These are phyloP conservation scores for Acanthamoeba castellanii DNA, from an alignment of 208 protist species.

Conservation along the genomic window DNA sequence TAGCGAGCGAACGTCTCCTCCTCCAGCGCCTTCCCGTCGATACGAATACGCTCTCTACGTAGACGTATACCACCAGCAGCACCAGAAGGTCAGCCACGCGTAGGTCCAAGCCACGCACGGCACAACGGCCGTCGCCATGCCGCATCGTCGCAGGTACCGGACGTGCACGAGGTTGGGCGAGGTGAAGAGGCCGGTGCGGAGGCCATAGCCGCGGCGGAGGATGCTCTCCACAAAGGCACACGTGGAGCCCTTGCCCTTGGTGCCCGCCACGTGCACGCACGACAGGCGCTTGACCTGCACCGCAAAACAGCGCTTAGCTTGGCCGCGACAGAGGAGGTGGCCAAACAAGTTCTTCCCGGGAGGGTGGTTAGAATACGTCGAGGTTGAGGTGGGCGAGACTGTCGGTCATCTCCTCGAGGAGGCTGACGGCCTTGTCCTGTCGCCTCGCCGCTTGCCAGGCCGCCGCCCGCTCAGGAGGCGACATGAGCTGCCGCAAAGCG, in stretches of 20 bases:
- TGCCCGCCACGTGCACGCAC: slow-evolving; percentile 83
- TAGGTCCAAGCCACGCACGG: not conserved
- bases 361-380: not conserved
- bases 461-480: not conserved
- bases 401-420: slow-evolving; percentile 56
- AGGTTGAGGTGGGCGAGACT: not conserved
- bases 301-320: not conserved
- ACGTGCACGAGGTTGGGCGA: slow-evolving; percentile 78
- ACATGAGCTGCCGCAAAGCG: slow-evolving; percentile 14
- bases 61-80: not conserved
- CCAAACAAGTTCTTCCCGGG: too few relatives aligned
- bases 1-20: slow-evolving; percentile 59
- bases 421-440: slow-evolving; percentile 38
- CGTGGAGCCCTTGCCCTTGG: slow-evolving; percentile 85
- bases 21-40: slow-evolving; percentile 79
- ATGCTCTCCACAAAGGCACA: slow-evolving; percentile 81
- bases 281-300: not conserved
- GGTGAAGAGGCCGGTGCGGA: slow-evolving; percentile 81
- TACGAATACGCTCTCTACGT: slow-evolving; percentile 80
- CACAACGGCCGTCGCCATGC: not conserved
- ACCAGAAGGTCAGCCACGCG: too few relatives aligned
- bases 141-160: too few relatives aligned
- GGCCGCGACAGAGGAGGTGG: not conserved
- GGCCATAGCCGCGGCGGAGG: slow-evolving; percentile 74
- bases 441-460: not conserved